Evolutionary conservation across 305 asterid genomes (phyloP).

Genomic region (Solanum chacoense): DNA sequence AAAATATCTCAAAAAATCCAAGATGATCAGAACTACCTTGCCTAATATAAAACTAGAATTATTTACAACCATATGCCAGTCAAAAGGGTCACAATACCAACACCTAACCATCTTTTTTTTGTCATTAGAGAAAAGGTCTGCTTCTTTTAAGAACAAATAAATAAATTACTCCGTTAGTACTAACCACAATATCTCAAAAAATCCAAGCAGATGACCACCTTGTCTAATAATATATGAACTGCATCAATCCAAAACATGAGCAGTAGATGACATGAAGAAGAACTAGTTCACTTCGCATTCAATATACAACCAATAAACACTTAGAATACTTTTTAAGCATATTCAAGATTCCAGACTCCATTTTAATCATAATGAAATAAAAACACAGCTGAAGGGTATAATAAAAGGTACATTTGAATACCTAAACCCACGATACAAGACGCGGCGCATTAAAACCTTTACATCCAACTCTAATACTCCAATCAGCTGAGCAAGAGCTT

Average conservation of each 20-base stretch:
- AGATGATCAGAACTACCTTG: not conserved
- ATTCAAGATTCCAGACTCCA: not conserved
- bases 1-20: not conserved
- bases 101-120: not conserved
- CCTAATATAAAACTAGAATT: not conserved
- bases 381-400: not conserved
- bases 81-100: not conserved
- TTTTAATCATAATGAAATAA: not conserved
- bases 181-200: not conserved
- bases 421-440: not conserved
- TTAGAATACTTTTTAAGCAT: not conserved
- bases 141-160: not conserved
- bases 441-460: not conserved
- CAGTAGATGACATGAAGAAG: not conserved
- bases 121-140: not conserved
- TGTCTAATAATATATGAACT: not conserved
- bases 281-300: not conserved
- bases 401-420: not conserved
- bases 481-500: not conserved
- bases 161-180: not conserved
- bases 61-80: not conserved
- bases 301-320: not conserved
- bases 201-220: not conserved
- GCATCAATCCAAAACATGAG: not conserved
- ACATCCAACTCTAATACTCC: not conserved